Base-by-base conservation (phyloP, 108 stramenopile species). In the Cyclostephanos tholiformis region DNA sequence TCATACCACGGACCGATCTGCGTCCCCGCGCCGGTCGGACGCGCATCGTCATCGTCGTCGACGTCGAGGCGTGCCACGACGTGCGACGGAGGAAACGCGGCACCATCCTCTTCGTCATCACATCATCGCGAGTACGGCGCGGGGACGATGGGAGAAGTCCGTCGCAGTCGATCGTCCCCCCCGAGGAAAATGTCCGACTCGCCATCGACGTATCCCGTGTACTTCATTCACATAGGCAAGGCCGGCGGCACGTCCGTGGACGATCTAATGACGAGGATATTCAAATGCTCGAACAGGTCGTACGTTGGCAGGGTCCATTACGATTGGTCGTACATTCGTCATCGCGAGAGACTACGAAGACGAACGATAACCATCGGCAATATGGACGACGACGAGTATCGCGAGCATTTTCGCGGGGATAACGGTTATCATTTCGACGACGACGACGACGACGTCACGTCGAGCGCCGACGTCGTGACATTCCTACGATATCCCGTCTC, bases 401-500 rank as follows among this genome's bases (percentile, higher is more conserved):
- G 20, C 20, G 50, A 51, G 19, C 2, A 4, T 10, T 51, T 19
- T 14, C 23, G 19, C 23, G 17, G 0, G 4, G 17, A 52, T 6
- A n/a, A 52, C 23, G 52, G 14, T 14, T 4, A 20, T 20, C 27
- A 58, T n/a, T n/a, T n/a, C 30, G 57, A 58, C 17, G 30, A 20
- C 17, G 57, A 22, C 30, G 57, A 12, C 26, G 25, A 26, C 2
- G 29, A 29, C 25, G 23, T 58, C 29, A 14, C 23, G 13, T 48
- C 27, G 14, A 43, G 3, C 35, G 77, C 61, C 27, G 71, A 73
- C 57, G 77, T 79, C 10, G 49, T 79, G 5, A 79, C 82, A 6
- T 75, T 79, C 30, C 51, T 83, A 7, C 77, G 82, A 0, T 41
- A 83, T 72, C 82, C 82, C 23, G 73, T 79, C 14, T 73, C 64